Conservation (phyloP, 2,329 filamentous ascomycete genomes). For the Penicillium sp. region DNA sequence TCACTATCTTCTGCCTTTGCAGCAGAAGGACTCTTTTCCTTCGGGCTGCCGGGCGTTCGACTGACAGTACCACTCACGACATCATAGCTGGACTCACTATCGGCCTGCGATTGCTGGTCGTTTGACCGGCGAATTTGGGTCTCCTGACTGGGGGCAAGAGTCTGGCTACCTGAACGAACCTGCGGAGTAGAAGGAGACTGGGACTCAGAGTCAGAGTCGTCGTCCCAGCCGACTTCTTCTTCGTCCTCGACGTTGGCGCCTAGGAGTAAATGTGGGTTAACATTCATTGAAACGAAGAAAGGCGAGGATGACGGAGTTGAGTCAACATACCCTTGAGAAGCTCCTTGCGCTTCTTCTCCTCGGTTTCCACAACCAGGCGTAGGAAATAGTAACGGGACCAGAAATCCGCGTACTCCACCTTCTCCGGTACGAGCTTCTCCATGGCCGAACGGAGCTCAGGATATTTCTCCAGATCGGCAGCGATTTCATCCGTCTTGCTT, state of each 20-base stretch:
- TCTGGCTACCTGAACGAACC: slow-evolving; percentile 38
- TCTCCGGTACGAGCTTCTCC: slow-evolving; percentile 93
- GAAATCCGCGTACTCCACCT: slow-evolving; percentile 82
- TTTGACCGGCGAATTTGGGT: slow-evolving; percentile 67
- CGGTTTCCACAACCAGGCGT: slow-evolving; percentile 85
- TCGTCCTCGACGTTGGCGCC: slow-evolving; percentile 60
- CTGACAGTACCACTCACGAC: slow-evolving; percentile 79
- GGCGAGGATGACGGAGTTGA: not conserved
- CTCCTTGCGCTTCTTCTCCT: slow-evolving; percentile 83
- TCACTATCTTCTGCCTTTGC: slow-evolving; percentile 58
- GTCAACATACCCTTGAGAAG: slow-evolving; percentile 75
- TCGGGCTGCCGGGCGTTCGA: slow-evolving; percentile 66
- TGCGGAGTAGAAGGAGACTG: slow-evolving; percentile 44
- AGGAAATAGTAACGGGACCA: slow-evolving; percentile 97
- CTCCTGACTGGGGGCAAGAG: slow-evolving; percentile 34
- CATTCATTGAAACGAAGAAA: not conserved
- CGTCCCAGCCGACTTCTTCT: slow-evolving; percentile 65
- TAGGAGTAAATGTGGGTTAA: slow-evolving; percentile 15
- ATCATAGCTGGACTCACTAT: slow-evolving; percentile 95
- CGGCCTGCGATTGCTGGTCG: slow-evolving; percentile 83
- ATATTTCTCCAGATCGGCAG: slow-evolving; percentile 77
- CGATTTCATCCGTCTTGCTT: slow-evolving; percentile 78
- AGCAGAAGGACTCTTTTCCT: slow-evolving; percentile 45
- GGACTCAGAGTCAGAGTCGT: slow-evolving; percentile 62
- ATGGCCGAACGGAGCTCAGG: slow-evolving; percentile 80